Conservation (phyloP, 1,139 yeast species). For the Arxiozyma slooffiae region DNA sequence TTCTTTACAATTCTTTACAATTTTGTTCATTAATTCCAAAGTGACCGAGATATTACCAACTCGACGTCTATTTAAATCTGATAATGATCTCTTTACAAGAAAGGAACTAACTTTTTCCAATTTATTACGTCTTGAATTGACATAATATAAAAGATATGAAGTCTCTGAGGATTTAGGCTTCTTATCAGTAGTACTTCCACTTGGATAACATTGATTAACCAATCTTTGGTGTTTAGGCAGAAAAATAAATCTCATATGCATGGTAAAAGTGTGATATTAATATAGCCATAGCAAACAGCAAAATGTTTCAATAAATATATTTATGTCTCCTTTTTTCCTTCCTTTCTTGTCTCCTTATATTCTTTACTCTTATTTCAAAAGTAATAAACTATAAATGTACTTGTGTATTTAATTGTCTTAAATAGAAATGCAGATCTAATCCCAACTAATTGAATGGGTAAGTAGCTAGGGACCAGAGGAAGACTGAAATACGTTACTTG, state of each 20-base stretch:
- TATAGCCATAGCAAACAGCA: neutral
- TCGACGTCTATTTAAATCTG: slow-evolving; percentile 53
- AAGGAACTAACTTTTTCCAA: slow-evolving; percentile 75
- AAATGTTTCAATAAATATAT: neutral
- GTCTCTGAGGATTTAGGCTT: slow-evolving; percentile 88
- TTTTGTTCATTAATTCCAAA: slow-evolving; percentile 54
- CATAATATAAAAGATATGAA: slow-evolving; percentile 79
- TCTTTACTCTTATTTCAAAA: neutral
- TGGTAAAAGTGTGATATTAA: neutral
- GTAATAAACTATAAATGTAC: no score
- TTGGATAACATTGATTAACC: slow-evolving; percentile 85
- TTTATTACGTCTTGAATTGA: slow-evolving; percentile 82
- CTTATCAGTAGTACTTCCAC: slow-evolving; percentile 76
- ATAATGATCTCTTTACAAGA: slow-evolving; percentile 50
- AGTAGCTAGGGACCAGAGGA: neutral
- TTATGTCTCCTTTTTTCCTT: neutral
- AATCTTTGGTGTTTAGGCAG: slow-evolving; percentile 82
- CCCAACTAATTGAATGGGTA: no score
- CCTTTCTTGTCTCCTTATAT: no score
- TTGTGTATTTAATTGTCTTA: no score
- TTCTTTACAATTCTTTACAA: slow-evolving; percentile 68
- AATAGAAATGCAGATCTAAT: no score
- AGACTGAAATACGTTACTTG: no score
- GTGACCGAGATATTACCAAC: slow-evolving; percentile 81
- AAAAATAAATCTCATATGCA: slow-evolving; percentile 32